phyloP scores from a whole-genome alignment of 2,329 filamentous ascomycete species.

The Elsinoe batatas region DNA sequence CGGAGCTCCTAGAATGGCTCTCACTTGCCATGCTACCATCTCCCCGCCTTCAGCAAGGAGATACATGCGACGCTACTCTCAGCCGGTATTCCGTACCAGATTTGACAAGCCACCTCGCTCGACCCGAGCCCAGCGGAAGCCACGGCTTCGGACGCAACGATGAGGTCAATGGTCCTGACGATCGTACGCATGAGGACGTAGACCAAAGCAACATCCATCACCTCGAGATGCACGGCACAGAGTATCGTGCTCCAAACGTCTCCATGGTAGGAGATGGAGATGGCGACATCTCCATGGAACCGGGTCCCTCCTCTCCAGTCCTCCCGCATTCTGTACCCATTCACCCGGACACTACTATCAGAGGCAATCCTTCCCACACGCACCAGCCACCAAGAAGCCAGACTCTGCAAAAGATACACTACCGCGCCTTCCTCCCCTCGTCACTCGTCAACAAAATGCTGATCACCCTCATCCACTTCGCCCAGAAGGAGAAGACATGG shows the following conservation, averaged over 20 bases:
- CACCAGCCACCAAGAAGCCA: too few species aligned
- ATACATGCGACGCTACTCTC: constrained; percentile 58
- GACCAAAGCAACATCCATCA: too few species aligned
- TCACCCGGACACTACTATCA: too few species aligned
- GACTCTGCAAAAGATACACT: constrained; percentile 31
- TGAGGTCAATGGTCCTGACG: too few species aligned
- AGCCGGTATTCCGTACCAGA: constrained; percentile 54
- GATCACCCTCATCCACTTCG: constrained; percentile 21
- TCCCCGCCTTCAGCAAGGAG: constrained; percentile 48
- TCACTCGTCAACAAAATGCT: constrained; percentile 25
- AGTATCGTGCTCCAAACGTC: too few species aligned
- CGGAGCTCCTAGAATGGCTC: constrained; percentile 64
- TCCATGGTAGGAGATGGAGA: too few species aligned
- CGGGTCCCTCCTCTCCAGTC: too few species aligned
- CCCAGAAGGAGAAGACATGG: constrained; percentile 22
- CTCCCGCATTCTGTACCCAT: too few species aligned
- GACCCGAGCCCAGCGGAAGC: neutral
- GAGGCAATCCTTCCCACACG: too few species aligned
- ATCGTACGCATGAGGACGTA: too few species aligned
- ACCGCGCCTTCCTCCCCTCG: constrained; percentile 35
- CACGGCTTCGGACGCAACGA: neutral
- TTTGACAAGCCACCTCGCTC: neutral
- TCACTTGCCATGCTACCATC: constrained; percentile 57
- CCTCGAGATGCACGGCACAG: too few species aligned
- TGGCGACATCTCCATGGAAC: too few species aligned